Evolutionary conservation across 805 yeast genomes (phyloP).

Genomic region (Hyphopichia homilentoma): DNA sequence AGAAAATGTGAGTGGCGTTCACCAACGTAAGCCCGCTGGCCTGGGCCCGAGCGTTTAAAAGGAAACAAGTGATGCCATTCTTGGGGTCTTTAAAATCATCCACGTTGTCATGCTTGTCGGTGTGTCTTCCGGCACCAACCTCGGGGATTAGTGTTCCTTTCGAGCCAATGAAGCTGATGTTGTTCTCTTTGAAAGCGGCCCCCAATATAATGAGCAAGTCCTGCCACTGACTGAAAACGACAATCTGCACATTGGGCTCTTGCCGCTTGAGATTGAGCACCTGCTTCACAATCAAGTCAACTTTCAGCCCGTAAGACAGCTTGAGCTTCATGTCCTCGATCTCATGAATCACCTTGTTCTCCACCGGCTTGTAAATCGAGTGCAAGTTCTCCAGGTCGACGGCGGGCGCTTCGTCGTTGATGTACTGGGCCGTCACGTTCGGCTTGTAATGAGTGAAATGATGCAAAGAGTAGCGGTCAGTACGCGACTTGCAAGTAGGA

Average conservation of each 20-base stretch:
- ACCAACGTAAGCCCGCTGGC: conserved; percentile 88
- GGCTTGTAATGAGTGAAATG: conserved; percentile 61
- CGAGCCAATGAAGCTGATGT: conserved; percentile 56
- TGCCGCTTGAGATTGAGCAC: conserved; percentile 56
- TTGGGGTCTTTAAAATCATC: conserved; percentile 57
- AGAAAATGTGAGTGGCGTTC: conserved; percentile 87
- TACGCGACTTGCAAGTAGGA: conserved; percentile 72
- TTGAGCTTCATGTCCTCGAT: conserved; percentile 36
- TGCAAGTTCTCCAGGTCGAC: conserved; percentile 17
- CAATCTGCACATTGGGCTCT: conserved; percentile 69
- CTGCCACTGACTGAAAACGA: conserved; percentile 87
- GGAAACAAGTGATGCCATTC: conserved; percentile 70
- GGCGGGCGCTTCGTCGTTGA: conserved; percentile 8
- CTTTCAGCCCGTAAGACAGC: conserved; percentile 72
- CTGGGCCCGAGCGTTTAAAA: conserved; percentile 80
- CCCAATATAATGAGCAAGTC: conserved; percentile 66
- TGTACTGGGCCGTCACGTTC: conserved; percentile 45
- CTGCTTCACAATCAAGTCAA: conserved; percentile 77
- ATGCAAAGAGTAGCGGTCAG: conserved; percentile 55
- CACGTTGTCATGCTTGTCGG: conserved; percentile 37
- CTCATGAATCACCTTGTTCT: conserved; percentile 36
- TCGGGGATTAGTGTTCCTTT: conserved; percentile 35
- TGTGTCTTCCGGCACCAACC: conserved; percentile 24
- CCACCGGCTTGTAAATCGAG: conserved; percentile 45
- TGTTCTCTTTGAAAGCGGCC: conserved; percentile 58